Percentiles rank a stretch among this genome's conserved stretches.
These are phyloP conservation scores for Madurella fahalii DNA, from an alignment of 2,329 filamentous ascomycete species.

Conservation along the genomic window DNA sequence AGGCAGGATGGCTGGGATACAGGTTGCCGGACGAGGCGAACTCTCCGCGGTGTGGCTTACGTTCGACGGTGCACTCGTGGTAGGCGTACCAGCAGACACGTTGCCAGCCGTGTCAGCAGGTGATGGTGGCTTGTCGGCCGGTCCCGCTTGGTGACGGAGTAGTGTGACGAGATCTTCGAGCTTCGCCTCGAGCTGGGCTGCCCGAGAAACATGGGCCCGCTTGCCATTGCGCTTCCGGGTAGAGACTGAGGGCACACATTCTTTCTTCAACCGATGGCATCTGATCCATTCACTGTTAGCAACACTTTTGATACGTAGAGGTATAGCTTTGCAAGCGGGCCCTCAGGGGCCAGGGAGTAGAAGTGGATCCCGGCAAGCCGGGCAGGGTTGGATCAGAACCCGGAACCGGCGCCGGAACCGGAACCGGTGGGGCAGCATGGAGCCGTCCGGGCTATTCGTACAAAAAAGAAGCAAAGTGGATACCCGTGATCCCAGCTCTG, in stretches of 20 bases:
- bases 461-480: background rate
- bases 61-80: constrained; percentile 12
- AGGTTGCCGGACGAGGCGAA: constrained; percentile 1
- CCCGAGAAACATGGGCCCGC: constrained; percentile 31
- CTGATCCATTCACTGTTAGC: constrained; percentile 15
- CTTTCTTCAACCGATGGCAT: constrained; percentile 43
- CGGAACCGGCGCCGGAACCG: constrained; percentile 2
- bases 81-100: constrained; percentile 9
- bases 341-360: background rate
- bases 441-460: background rate
- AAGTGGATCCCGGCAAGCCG: background rate
- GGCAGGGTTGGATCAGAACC: background rate
- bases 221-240: constrained; percentile 36
- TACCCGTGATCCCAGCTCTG: background rate
- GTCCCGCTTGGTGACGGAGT: constrained; percentile 30
- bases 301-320: too few species aligned
- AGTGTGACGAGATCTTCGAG: constrained; percentile 46
- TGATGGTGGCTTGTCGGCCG: constrained; percentile 22
- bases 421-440: constrained; percentile 16
- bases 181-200: constrained; percentile 48
- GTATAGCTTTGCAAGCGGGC: background rate
- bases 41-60: constrained; percentile 11
- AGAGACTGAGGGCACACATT: constrained; percentile 43
- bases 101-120: constrained; percentile 1
- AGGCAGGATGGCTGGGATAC: background rate